Evolutionary conservation across 2,329 filamentous ascomycete species (phyloP).

Genomic region (Triangularia setosa): DNA sequence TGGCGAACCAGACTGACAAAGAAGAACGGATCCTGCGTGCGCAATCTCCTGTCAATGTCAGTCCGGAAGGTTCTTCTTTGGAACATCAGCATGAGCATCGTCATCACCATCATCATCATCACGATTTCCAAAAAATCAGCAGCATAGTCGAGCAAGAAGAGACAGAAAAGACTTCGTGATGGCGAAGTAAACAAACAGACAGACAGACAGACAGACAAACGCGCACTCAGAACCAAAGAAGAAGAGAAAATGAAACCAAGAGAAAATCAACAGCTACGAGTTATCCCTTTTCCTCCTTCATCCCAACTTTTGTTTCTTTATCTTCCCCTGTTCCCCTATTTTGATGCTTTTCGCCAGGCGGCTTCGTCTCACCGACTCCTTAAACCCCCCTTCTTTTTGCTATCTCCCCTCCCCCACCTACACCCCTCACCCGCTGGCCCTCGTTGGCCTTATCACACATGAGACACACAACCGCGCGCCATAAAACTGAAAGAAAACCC

Average conservation of each 20-base stretch:
- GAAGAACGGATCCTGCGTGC: conserved; percentile 22
- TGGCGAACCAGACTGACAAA: conserved; percentile 19
- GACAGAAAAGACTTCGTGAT: conserved; percentile 43
- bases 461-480: background rate
- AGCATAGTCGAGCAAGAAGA: conserved; percentile 60
- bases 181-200: conserved; percentile 12
- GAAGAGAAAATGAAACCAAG: background rate
- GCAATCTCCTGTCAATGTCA: conserved; percentile 25
- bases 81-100: conserved; percentile 13
- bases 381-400: background rate
- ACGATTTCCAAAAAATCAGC: conserved; percentile 41
- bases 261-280: background rate
- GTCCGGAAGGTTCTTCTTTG: conserved; percentile 9
- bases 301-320: background rate
- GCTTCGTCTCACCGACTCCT: no score
- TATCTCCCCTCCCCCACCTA: background rate
- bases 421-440: background rate
- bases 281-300: background rate
- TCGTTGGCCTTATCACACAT: background rate
- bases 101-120: conserved; percentile 23
- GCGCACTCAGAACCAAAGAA: conserved; percentile 2
- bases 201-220: conserved; percentile 3
- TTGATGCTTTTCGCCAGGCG: background rate
- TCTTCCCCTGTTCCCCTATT: background rate
- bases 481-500: background rate